Base-by-base conservation (phyloP, 352 stramenopile genomes). In the Blastocystis sp. region DNA sequence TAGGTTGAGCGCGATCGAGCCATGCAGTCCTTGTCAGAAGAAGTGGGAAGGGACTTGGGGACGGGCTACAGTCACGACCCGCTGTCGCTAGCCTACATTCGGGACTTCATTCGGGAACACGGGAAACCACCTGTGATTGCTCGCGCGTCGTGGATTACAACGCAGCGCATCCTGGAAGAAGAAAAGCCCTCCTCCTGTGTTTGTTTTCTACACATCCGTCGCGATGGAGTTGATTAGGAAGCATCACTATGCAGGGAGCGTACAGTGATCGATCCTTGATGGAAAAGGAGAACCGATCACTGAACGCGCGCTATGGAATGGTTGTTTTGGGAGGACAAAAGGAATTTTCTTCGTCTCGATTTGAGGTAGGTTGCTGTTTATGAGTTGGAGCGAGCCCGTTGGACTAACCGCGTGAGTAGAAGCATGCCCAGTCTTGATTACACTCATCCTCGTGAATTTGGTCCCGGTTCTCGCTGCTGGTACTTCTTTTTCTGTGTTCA, bases 361-460 rank as follows among this genome's bases (percentile, higher is more conserved):
- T n/a, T 11, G 7, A 61, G 43, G 69, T 79, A 79, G 34, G 48
- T 17, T 17, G 6, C 14, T 7, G 14, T 57, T 7, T 7, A 14
- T 14, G 14, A 57, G 6, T 57, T 14, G 48, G 6, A 57, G 48
- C 6, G 48, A 57, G 48, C 14, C 6, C 6, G 14, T 7, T 57
- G 48, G 14, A 57, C 14, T 57, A 57, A 57, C 48, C 6, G 6
- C 6, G 6, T 17, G 45, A 63, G 19, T 79, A 79, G 69, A 64
- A 79, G 9, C 42, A 84, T 84, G 74, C 74, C 89, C 52, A 87
- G 89, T 77, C 87, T 91, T 60, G 57, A 82, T 89, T 90, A 91
- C 89, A 90, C 89, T 61, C 89, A 91, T 77, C 89, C 89, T 42
- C 81, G 89, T 82, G 89, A 90, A 71, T 90, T 84, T 84, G 89